Evolutionary conservation across 2,329 filamentous ascomycete species (phyloP).

Genomic region (Pseudogymnoascus sp.): DNA sequence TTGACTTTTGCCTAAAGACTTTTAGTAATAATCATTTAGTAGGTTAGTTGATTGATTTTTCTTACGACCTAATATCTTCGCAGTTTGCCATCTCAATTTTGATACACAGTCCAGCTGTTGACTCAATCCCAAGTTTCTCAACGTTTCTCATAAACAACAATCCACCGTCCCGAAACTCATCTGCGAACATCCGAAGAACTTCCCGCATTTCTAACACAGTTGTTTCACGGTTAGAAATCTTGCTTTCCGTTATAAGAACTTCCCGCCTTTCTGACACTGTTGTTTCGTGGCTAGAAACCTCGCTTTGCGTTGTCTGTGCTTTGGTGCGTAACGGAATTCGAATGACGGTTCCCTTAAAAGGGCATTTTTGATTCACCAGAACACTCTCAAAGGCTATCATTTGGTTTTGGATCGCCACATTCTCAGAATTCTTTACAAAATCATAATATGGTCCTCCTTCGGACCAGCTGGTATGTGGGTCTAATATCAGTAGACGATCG

Average conservation of each 20-base stretch:
- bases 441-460: constrained; percentile 29
- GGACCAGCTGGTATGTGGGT: constrained; percentile 21
- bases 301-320: constrained; percentile 24
- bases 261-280: constrained; percentile 25
- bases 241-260: constrained; percentile 20
- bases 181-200: not conserved
- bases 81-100: constrained; percentile 18
- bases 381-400: constrained; percentile 28
- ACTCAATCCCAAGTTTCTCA: constrained; percentile 22
- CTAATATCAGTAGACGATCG: constrained; percentile 29
- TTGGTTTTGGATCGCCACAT: constrained; percentile 27
- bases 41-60: not conserved
- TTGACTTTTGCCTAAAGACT: not conserved
- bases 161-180: constrained; percentile 19
- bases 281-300: constrained; percentile 26
- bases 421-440: constrained; percentile 25
- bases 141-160: constrained; percentile 32
- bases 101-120: constrained; percentile 13
- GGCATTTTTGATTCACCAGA: constrained; percentile 18
- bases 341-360: constrained; percentile 30
- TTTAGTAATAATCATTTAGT: not conserved
- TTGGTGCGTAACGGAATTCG: constrained; percentile 31
- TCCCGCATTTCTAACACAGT: not conserved
- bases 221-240: not conserved
- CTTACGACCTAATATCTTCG: constrained; percentile 20